Evolutionary conservation across 805 yeast genomes (phyloP).

Genomic region (Ogataea haglerorum): DNA sequence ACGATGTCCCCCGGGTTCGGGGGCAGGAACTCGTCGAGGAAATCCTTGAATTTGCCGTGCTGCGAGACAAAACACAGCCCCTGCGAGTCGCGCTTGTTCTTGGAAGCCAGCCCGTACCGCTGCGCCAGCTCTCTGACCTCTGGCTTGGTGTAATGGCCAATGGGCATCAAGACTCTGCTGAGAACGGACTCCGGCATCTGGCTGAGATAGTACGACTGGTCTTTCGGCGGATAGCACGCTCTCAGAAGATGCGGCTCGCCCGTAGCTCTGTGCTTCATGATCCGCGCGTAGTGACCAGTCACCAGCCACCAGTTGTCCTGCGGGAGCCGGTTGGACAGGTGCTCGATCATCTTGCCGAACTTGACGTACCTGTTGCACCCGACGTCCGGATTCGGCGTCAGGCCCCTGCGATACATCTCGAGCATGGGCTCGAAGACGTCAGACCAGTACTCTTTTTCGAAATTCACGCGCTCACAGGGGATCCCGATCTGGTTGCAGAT

Average conservation of each 20-base stretch:
- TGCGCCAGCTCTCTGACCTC: slow-evolving; percentile 67
- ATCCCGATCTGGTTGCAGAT: slow-evolving; percentile 61
- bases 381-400: slow-evolving; percentile 94
- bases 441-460: slow-evolving; percentile 90
- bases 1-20: slow-evolving; percentile 76
- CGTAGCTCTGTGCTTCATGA: slow-evolving; percentile 36
- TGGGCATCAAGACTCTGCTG: slow-evolving; percentile 62
- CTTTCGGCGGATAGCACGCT: slow-evolving; percentile 61
- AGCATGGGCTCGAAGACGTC: slow-evolving; percentile 94
- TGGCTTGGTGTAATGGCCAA: slow-evolving; percentile 75
- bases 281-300: slow-evolving; percentile 78
- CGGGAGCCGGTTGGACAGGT: slow-evolving; percentile 33
- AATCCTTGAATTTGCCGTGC: slow-evolving; percentile 59
- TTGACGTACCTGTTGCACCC: slow-evolving; percentile 82
- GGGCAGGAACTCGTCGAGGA: slow-evolving; percentile 68
- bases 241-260: slow-evolving; percentile 49
- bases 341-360: slow-evolving; percentile 72
- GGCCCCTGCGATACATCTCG: slow-evolving; percentile 61
- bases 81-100: slow-evolving; percentile 86
- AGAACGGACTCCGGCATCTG: slow-evolving; percentile 51
- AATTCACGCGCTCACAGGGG: slow-evolving; percentile 71
- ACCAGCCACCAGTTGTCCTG: slow-evolving; percentile 71
- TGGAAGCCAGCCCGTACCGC: slow-evolving; percentile 51
- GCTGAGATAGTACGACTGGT: slow-evolving; percentile 88
- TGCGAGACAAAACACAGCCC: slow-evolving; percentile 89